Evolutionary conservation across 2,329 filamentous ascomycete genomes (phyloP), one percentile per base, ranked within the genome.

Genomic region (Neopestalotiopsis sp.): DNA sequence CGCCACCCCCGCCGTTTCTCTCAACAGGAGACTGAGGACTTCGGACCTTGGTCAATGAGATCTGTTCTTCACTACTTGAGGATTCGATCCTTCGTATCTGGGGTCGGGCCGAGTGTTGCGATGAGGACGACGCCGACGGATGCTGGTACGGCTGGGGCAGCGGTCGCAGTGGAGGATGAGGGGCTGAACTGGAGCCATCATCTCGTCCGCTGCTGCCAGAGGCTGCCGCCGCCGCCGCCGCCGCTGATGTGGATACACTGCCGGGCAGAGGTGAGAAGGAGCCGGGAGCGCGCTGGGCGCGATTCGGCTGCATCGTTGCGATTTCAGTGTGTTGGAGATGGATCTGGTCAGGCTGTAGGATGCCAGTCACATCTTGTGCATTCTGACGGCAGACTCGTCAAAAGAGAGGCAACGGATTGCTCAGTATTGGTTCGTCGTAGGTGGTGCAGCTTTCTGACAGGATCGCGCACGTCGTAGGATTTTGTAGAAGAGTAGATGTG

Each of bases 181-280:
- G 61, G 77, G 69, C 61, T 28, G 13, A 40, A 49, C 61, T n/a
- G 14, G 57, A 49, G 4, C 30, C 28, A 40, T 42, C 40, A 42
- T 58, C 45, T 66, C 49, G 45, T n/a, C 7, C 40, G 28, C 20
- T 30, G 61, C 53, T 58, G 61, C 38, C 40, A 20, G 38, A 45
- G 20, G 61, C 61, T 67, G 74, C 70, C n/a, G 68, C 63, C 6
- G 62, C 66, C 12, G 73, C 76, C 61, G 76, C 74, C 61, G 76
- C 73, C 20, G 74, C 72, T 28, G 71, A 71, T 64, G 74, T 76
- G 58, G 71, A 70, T 71, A 73, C 72, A 73, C 71, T 75, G 65
- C 76, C 73, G 59, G 85, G 81, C 71, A 88, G 78, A 70, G 87
- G 85, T 70, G 86, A 86, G 81, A 89, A 89, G 82, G 86, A 87